Base-by-base conservation (phyloP, 345 rosid species). In the Rhizophora apiculata region DNA sequence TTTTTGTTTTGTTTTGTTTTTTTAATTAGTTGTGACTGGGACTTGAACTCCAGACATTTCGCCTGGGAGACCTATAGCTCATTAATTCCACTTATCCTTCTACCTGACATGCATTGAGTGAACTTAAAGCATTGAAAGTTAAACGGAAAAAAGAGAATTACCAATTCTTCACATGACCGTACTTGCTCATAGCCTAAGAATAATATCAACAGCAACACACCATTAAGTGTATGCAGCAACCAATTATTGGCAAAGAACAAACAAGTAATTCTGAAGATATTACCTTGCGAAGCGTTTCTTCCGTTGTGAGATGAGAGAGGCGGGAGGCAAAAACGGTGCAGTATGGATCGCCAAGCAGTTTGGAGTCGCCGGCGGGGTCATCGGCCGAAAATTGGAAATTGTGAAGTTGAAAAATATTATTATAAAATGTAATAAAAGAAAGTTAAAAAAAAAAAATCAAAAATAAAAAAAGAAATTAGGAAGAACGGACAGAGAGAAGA, bases 81-180 rank as follows among this genome's bases (percentile, higher is more conserved):
- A 34, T 34, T 34, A 2, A 2, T 34, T 34, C 37, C 6, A 2
- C 37, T 34, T 7, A 34, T 34, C 37, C 8, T 8, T 34, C 37
- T 34, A 53, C 57, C n/a, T 1, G 24, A 24, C 29, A 10, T 27
- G 29, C 60, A 56, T 21, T 10, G 60, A 27, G 29, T 26, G 30
- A 27, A 22, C 29, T 55, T n/a, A 21, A 51, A 7, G 48, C 48
- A 2, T 39, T 66, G 5, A 11, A 26, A 43, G 43, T 6, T 4
- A 21, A 39, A 13, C 15, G 19, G 7, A 49, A 36, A 30, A 53
- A 55, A 24, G 24, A 24, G 60, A 8, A 31, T 67, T 83, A 92
- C 99, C 99, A 52, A 89, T 92, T 90, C 83, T 88, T 92, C 51
- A 92, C 87, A 34, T 62, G 84, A 10, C 96, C 99, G 67, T 92